These are phyloP conservation scores for Rhodofomes roseus DNA, from an alignment of 1,284 basidiomycete genomes.

Conservation along the genomic window DNA sequence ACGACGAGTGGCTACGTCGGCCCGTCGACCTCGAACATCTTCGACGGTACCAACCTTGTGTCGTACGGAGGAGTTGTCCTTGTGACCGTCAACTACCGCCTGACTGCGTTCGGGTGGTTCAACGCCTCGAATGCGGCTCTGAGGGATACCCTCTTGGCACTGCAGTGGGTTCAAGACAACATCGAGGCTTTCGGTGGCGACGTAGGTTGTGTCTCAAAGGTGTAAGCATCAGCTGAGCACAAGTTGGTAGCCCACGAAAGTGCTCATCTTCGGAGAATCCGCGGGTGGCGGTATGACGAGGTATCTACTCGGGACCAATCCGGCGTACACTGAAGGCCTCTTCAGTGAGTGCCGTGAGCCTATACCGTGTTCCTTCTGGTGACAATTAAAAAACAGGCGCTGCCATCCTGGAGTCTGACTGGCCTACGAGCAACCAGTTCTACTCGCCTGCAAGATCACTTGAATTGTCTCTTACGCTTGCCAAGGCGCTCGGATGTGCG, in stretches of 20 bases:
- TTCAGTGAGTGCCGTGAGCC: conserved; percentile 9
- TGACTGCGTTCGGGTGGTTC: conserved; percentile 15
- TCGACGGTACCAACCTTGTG: conserved; percentile 13
- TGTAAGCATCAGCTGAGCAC: not conserved
- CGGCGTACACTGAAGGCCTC: conserved; percentile 10
- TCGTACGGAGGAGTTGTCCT: conserved; percentile 14
- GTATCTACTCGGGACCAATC: conserved; percentile 11
- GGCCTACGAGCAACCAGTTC: conserved; percentile 4
- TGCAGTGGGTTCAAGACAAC: conserved; percentile 15
- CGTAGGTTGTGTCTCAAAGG: not conserved
- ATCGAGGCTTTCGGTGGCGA: conserved; percentile 15
- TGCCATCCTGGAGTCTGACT: conserved; percentile 13
- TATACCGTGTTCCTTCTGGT: too few species aligned
- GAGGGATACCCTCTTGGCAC: conserved; percentile 9
- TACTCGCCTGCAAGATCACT: conserved; percentile 3
- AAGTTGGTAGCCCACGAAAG: conserved; percentile 5
- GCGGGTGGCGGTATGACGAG: conserved; percentile 13
- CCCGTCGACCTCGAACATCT: conserved; percentile 11
- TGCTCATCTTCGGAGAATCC: conserved; percentile 13
- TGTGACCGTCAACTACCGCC: conserved; percentile 12
- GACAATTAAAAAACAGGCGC: too few species aligned
- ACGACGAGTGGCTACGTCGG: conserved; percentile 12
- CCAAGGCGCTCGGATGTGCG: conserved; percentile 9
- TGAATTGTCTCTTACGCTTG: conserved; percentile 7
- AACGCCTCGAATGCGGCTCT: conserved; percentile 14